Percentiles rank a stretch among this genome's conserved stretches.
Conservation (phyloP, 2,329 filamentous ascomycete genomes). For the Sordariomycetes sp. region DNA sequence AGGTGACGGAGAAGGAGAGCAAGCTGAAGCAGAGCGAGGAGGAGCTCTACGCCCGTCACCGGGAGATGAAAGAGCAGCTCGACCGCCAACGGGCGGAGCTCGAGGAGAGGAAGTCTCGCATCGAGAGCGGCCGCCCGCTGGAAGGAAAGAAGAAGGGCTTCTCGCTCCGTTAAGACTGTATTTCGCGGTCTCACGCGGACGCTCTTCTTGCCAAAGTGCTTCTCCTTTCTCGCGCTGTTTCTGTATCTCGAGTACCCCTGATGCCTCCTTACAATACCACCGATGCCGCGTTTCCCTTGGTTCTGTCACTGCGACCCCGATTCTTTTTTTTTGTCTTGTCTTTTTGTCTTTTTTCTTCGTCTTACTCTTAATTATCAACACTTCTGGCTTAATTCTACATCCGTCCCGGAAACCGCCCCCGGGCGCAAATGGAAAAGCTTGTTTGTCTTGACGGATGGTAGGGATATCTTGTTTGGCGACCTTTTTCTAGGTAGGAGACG, state of each 20-base stretch:
- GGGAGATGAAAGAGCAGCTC: slow-evolving; percentile 99
- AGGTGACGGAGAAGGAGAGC: slow-evolving; percentile 98
- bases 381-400: slow-evolving; percentile 1
- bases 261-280: slow-evolving; percentile 44
- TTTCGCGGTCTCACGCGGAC: slow-evolving; percentile 6
- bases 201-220: neutral
- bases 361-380: neutral
- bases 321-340: slow-evolving; percentile 26
- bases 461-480: neutral
- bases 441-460: slow-evolving; percentile 3
- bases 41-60: slow-evolving; percentile 92
- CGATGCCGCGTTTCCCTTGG: slow-evolving; percentile 36
- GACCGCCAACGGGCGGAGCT: slow-evolving; percentile 89
- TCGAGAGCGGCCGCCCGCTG: slow-evolving; percentile 90
- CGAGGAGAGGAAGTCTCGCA: slow-evolving; percentile 93
- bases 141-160: slow-evolving; percentile 99
- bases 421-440: slow-evolving; percentile 1
- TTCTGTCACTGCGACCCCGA: slow-evolving; percentile 14
- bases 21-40: slow-evolving; percentile 99
- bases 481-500: slow-evolving; percentile 3
- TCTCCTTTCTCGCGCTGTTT: slow-evolving; percentile 25
- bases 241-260: slow-evolving; percentile 41
- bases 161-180: slow-evolving; percentile 69
- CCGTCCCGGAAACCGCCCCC: slow-evolving; percentile 4
- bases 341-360: neutral